phyloP scores from a whole-genome alignment of 495 filamentous ascomycete species.

The Penicillium lividum region DNA sequence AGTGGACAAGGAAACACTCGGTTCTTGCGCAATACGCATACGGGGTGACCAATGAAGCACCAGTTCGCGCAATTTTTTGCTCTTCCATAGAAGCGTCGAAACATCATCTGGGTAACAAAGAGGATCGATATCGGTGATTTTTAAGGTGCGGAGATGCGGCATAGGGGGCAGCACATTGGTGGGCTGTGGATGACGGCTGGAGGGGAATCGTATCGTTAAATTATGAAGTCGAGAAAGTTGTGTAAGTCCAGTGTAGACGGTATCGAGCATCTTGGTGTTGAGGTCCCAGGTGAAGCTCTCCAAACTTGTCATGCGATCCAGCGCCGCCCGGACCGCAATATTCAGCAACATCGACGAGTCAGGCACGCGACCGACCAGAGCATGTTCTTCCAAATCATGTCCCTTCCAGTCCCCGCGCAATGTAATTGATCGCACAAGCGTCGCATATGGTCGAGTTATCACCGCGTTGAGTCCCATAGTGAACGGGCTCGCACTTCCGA shows the following conservation, averaged over 20 bases:
- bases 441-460: constrained; percentile 54
- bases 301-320: constrained; percentile 59
- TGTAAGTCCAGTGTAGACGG: constrained; percentile 56
- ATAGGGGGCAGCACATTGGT: constrained; percentile 59
- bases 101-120: constrained; percentile 68
- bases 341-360: constrained; percentile 67
- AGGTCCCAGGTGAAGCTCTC: constrained; percentile 64
- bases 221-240: constrained; percentile 51
- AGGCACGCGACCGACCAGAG: constrained; percentile 57
- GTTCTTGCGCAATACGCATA: constrained; percentile 60
- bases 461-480: constrained; percentile 63
- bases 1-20: constrained; percentile 52
- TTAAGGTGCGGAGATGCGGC: constrained; percentile 53
- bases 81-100: constrained; percentile 53
- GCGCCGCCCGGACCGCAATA: constrained; percentile 56
- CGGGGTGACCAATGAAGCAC: constrained; percentile 62
- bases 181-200: constrained; percentile 57
- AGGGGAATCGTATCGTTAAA: constrained; percentile 57
- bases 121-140: constrained; percentile 61
- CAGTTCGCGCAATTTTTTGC: constrained; percentile 54
- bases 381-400: constrained; percentile 56
- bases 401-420: constrained; percentile 62
- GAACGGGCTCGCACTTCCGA: constrained; percentile 62
- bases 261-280: constrained; percentile 62
- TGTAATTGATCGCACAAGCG: constrained; percentile 53